A percentile compares a stretch with the other conserved stretches of the same genome.
phyloP scores from a whole-genome alignment of 306 rosid genomes.

The Citrullus amarus region DNA sequence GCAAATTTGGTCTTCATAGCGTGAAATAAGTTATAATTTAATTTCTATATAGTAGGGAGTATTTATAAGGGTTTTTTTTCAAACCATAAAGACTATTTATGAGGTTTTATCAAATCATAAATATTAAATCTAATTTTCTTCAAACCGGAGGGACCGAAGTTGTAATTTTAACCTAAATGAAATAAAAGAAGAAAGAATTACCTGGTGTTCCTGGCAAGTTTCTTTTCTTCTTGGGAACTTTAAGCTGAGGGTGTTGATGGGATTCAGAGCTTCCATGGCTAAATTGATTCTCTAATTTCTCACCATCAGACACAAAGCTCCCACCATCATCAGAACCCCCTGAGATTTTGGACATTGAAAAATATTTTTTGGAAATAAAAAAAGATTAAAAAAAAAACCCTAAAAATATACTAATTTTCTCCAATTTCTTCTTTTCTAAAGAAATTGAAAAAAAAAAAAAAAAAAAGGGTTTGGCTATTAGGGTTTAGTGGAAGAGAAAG shows the following conservation, averaged over 20 bases:
- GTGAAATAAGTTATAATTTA: too few relatives aligned
- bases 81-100: too few relatives aligned
- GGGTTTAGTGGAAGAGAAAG: slow-evolving; percentile 63
- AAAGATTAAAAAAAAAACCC: slow-evolving; percentile 8
- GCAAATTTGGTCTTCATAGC: too few relatives aligned
- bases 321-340: slow-evolving; percentile 50
- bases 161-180: too few relatives aligned
- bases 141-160: too few relatives aligned
- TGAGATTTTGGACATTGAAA: slow-evolving; percentile 71
- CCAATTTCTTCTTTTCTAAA: not conserved
- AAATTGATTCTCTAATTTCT: slow-evolving; percentile 22
- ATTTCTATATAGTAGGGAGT: too few relatives aligned
- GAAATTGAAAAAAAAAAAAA: slow-evolving; percentile 18
- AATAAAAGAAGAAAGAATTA: too few relatives aligned
- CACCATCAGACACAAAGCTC: slow-evolving; percentile 37
- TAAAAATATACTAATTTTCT: not conserved
- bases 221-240: slow-evolving; percentile 47
- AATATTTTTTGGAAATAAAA: not conserved
- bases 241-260: slow-evolving; percentile 12
- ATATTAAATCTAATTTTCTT: too few relatives aligned
- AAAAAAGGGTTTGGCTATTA: slow-evolving; percentile 32
- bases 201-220: slow-evolving; percentile 88
- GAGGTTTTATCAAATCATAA: too few relatives aligned
- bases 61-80: too few relatives aligned
- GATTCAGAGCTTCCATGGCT: slow-evolving; percentile 43